Evolutionary conservation across 441 rosid genomes (phyloP), one percentile per base, ranked within the genome.

Genomic region (Populus trichocarpa): DNA sequence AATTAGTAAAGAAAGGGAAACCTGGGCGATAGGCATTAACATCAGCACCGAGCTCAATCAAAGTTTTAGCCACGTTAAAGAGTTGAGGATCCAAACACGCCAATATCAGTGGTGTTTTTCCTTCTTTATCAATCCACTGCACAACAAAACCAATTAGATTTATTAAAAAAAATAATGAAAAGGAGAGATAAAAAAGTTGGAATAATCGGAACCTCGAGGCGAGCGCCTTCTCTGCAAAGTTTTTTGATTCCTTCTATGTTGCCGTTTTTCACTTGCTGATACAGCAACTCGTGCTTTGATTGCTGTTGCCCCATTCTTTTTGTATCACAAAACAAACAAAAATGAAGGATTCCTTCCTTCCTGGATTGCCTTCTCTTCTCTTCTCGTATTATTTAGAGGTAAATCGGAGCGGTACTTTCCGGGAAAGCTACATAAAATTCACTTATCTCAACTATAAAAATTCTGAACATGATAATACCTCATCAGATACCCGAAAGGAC

Each of bases 111-210:
- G 99, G 92, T 57, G 99, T 93, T 83, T 96, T 93, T 28, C 94
- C 98, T 74, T 96, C 98, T 82, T 78, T 88, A 85, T 93, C 98
- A 50, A 87, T 81, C 95, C 96, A 95, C 97, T 91, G 87, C 83
- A 79, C 65, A 68, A 32, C 63, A 46, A 12, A 46, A 13, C 53
- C 53, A 46, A 46, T 4, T 12, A 46, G 1, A 69, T 69, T 57
- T 25, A 25, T 70, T 75, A 33, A 18, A 6, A 18, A 6, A 33
- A 22, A 57, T 71, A 79, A 66, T 0, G 36, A 72, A 72, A 32
- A 61, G 33, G 2, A 11, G 11, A n/a, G 13, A 16, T 13, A 28
- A 40, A 22, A 59, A 28, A 36, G 16, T 20, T 32, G 38, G 23
- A 35, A 32, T 30, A 18, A 23, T 46, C 53, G 11, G 50, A 33